Evolutionary conservation across 1,284 basidiomycete genomes (phyloP).

Genomic region (Pterulicium gracile): DNA sequence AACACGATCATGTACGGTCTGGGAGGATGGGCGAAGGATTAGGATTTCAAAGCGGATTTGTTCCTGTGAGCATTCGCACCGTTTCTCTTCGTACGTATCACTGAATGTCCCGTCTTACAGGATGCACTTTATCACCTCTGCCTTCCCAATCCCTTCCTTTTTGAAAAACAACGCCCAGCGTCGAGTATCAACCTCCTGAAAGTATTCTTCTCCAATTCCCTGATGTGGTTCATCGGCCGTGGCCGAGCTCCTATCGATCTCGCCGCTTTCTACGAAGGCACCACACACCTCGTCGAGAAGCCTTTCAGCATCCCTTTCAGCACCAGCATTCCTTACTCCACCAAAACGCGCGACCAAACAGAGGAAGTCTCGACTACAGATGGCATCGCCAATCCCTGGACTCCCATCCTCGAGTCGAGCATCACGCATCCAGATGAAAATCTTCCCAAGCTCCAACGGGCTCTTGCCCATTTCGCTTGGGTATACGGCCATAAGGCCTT

Average conservation of each 20-base stretch:
- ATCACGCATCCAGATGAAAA: slow-evolving; percentile 47
- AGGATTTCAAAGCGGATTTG: slow-evolving; percentile 33
- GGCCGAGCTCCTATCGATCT: slow-evolving; percentile 30
- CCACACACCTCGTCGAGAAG: slow-evolving; percentile 17
- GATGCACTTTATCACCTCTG: slow-evolving; percentile 45
- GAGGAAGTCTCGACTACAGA: slow-evolving; percentile 8
- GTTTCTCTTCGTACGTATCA: not conserved
- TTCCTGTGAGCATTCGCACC: slow-evolving; percentile 26
- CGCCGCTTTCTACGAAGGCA: slow-evolving; percentile 25
- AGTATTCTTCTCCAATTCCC: slow-evolving; percentile 25
- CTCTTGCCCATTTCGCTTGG: slow-evolving; percentile 36
- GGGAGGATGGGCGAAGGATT: slow-evolving; percentile 25
- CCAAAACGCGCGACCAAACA: slow-evolving; percentile 6
- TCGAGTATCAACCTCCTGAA: slow-evolving; percentile 31
- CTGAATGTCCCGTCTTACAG: slow-evolving; percentile 17
- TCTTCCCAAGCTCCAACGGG: slow-evolving; percentile 42
- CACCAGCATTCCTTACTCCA: slow-evolving; percentile 11
- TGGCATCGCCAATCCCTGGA: slow-evolving; percentile 38
- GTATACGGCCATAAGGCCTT: slow-evolving; percentile 29
- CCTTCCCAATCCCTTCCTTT: slow-evolving; percentile 35
- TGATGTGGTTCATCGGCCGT: slow-evolving; percentile 30
- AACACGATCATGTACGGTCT: slow-evolving; percentile 30
- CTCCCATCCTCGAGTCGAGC: slow-evolving; percentile 33
- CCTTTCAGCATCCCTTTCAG: slow-evolving; percentile 19
- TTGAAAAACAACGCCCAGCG: slow-evolving; percentile 22